A percentile compares a stretch with the other conserved stretches of the same genome.
Evolutionary conservation across 2,329 filamentous ascomycete genomes (phyloP).

Genomic region (Kalaharituber pfeilii): DNA sequence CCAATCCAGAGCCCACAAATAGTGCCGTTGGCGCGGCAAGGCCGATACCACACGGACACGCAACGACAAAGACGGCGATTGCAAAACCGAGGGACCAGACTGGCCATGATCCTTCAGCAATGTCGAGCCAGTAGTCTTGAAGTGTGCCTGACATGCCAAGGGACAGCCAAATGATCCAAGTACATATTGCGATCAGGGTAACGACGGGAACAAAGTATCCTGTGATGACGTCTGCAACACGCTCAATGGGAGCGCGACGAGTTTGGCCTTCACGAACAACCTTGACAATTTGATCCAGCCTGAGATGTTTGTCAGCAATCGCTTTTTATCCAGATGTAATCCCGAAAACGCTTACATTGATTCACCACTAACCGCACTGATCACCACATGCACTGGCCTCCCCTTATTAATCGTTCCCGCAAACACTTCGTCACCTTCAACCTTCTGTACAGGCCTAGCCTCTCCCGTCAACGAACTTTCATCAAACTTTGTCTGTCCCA

Average conservation of each 20-base stretch:
- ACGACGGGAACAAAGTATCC: constrained; percentile 62
- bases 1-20: constrained; percentile 41
- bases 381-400: constrained; percentile 41
- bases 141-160: constrained; percentile 44
- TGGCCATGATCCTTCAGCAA: constrained; percentile 44
- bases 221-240: constrained; percentile 54
- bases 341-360: constrained; percentile 45
- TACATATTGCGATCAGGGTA: constrained; percentile 48
- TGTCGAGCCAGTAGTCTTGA: constrained; percentile 38
- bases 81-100: constrained; percentile 64
- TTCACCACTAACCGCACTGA: constrained; percentile 47
- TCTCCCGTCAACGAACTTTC: constrained; percentile 81
- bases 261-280: constrained; percentile 64
- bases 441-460: constrained; percentile 49
- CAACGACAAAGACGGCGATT: constrained; percentile 43
- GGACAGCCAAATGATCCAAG: constrained; percentile 54
- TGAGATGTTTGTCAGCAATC: neutral
- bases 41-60: constrained; percentile 44
- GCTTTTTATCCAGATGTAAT: neutral
- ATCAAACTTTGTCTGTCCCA: constrained; percentile 54
- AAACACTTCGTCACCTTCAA: constrained; percentile 45
- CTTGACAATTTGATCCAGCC: constrained; percentile 57
- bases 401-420: constrained; percentile 60
- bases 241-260: constrained; percentile 56
- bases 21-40: constrained; percentile 42